These are phyloP conservation scores for Forsythia suspensa DNA, from an alignment of 257 asterid genomes.

Conservation along the genomic window DNA sequence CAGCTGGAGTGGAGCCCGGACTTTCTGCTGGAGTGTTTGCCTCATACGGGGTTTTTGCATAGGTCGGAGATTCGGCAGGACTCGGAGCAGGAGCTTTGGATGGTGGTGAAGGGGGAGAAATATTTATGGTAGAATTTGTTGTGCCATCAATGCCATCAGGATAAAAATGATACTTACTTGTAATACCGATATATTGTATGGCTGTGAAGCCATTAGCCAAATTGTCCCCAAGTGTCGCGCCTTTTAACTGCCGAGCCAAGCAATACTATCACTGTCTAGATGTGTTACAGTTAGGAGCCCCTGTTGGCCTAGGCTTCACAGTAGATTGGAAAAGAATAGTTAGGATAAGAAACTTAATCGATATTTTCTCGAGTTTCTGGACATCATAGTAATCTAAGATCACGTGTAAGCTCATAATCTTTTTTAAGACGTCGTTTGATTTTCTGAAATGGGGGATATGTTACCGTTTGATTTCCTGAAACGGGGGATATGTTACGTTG, in stretches of 20 bases:
- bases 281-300: conserved; percentile 50
- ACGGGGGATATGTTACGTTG: no score
- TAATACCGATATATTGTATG: conserved; percentile 48
- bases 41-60: neutral
- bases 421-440: no score
- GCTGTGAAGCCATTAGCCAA: conserved; percentile 43
- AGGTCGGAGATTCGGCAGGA: neutral
- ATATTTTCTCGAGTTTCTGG: no score
- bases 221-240: conserved; percentile 33
- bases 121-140: neutral
- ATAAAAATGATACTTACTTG: conserved; percentile 54
- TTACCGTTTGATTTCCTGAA: no score
- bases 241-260: conserved; percentile 46
- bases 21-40: no score
- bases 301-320: conserved; percentile 23
- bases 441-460: no score
- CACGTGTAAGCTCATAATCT: no score
- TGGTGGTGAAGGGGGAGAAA: conserved; percentile 8
- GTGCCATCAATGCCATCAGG: conserved; percentile 44
- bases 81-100: neutral
- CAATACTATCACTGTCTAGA: conserved; percentile 5
- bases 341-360: no score
- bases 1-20: conserved; percentile 15
- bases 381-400: no score
- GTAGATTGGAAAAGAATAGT: no score